phyloP scores from a whole-genome alignment of 352 stramenopile genomes.

The Phytophthora citricola region DNA sequence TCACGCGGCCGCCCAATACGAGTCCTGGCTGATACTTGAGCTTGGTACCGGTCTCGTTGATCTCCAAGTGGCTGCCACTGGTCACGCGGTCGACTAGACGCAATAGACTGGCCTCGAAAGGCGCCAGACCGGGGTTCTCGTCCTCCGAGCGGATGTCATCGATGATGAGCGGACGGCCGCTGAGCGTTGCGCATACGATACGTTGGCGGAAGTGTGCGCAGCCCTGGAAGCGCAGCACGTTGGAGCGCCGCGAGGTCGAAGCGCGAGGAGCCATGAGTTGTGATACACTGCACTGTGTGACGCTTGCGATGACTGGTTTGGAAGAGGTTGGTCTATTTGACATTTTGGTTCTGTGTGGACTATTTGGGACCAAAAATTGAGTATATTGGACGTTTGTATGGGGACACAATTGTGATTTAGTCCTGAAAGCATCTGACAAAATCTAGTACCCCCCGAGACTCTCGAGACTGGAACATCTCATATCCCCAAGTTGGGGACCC shows the following conservation, averaged over 20 bases:
- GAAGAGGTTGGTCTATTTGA: conserved; percentile 3
- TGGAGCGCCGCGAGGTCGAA: conserved; percentile 21
- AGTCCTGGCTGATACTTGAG: conserved; percentile 97
- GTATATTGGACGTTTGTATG: no score
- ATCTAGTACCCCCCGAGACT: no score
- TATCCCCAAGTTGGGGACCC: no score
- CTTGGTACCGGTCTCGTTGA: conserved; percentile 99
- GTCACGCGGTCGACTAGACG: conserved; percentile 97
- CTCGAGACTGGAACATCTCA: no score
- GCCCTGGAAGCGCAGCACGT: conserved; percentile 69
- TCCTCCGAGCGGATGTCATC: conserved; percentile 96
- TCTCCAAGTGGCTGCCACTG: conserved; percentile 98
- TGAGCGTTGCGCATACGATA: conserved; percentile 93
- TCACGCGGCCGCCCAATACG: conserved; percentile 94
- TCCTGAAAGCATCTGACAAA: no score
- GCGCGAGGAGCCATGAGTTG: conserved; percentile 16
- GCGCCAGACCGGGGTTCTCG: conserved; percentile 94
- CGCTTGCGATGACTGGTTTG: conserved; percentile 8
- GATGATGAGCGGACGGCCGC: conserved; percentile 93
- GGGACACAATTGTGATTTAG: no score
- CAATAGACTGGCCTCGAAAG: conserved; percentile 98
- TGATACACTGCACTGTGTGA: conserved; percentile 1
- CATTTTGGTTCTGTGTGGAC: background rate
- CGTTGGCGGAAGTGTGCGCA: conserved; percentile 95
- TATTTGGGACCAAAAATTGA: background rate